A percentile compares a stretch with the other conserved stretches of the same genome.
These are phyloP conservation scores for Sanghuangporus weigelae DNA, from an alignment of 1,284 basidiomycete genomes.

Conservation along the genomic window DNA sequence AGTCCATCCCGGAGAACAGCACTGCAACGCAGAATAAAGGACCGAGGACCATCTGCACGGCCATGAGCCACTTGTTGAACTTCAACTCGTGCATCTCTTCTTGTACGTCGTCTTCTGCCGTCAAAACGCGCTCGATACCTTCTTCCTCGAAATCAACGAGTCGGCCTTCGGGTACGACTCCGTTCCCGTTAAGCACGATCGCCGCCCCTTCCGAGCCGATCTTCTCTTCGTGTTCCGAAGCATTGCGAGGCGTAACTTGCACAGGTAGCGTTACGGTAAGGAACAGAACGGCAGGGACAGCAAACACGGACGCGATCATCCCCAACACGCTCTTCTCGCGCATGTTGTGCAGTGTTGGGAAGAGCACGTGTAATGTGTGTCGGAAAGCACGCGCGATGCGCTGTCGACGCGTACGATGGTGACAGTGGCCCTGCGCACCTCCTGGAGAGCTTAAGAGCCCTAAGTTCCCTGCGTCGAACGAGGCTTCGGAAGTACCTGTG, in stretches of 20 bases:
- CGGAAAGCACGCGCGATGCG: constrained; percentile 36
- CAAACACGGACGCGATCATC: constrained; percentile 73
- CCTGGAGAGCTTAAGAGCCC: not conserved
- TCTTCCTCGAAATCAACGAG: constrained; percentile 69
- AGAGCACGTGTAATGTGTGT: constrained; percentile 58
- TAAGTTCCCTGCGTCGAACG: constrained; percentile 16
- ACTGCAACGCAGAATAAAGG: constrained; percentile 74
- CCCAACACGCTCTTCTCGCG: constrained; percentile 66
- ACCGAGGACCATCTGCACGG: constrained; percentile 73
- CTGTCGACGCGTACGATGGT: constrained; percentile 36
- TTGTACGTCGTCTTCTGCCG: constrained; percentile 61
- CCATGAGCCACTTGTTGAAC: constrained; percentile 81
- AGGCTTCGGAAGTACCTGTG: constrained; percentile 16
- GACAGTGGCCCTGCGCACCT: constrained; percentile 37
- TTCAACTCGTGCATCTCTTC: constrained; percentile 57
- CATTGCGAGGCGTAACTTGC: constrained; percentile 61
- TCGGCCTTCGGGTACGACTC: constrained; percentile 30
- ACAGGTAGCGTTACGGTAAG: constrained; percentile 92
- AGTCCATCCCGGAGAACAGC: constrained; percentile 60
- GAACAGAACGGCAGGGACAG: constrained; percentile 80
- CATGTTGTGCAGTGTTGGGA: constrained; percentile 84
- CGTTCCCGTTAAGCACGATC: constrained; percentile 11
- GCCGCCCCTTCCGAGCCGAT: constrained; percentile 1
- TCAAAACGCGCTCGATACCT: constrained; percentile 54
- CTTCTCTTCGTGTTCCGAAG: constrained; percentile 36